phyloP scores from a whole-genome alignment of 2,329 filamentous ascomycete species.

The Aspergillus niger region DNA sequence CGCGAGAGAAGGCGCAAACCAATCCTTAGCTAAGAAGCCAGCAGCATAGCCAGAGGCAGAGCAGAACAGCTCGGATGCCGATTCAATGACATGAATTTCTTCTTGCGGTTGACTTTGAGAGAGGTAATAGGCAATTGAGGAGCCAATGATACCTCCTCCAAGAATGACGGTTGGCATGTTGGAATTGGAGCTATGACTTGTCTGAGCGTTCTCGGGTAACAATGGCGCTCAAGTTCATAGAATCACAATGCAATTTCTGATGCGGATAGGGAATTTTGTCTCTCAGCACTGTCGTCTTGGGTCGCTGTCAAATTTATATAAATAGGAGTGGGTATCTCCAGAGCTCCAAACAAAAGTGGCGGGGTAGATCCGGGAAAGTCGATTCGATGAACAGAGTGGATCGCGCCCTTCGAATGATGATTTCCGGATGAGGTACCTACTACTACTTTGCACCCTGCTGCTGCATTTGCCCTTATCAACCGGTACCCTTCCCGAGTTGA shows the following conservation, averaged over 20 bases:
- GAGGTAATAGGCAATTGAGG: conserved; percentile 73
- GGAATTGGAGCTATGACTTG: background rate
- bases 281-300: background rate
- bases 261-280: background rate
- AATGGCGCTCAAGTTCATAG: too few species aligned
- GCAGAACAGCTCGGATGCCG: conserved; percentile 63
- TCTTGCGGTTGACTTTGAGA: conserved; percentile 42
- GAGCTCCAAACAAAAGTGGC: background rate
- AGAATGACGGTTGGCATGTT: conserved; percentile 64
- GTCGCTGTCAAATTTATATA: background rate
- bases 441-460: background rate
- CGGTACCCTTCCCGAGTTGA: background rate
- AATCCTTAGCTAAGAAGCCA: conserved; percentile 73
- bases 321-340: background rate
- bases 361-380: background rate
- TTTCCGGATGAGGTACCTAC: too few species aligned
- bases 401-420: conserved; percentile 9
- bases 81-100: conserved; percentile 61
- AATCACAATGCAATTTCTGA: too few species aligned
- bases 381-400: background rate
- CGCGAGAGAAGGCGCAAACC: conserved; percentile 63
- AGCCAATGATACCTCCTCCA: conserved; percentile 70
- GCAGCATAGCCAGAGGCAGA: conserved; percentile 74
- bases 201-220: too few species aligned
- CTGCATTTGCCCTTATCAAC: background rate